Evolutionary conservation across 2,329 filamentous ascomycete species (phyloP).

Genomic region (Blumeria hordei): DNA sequence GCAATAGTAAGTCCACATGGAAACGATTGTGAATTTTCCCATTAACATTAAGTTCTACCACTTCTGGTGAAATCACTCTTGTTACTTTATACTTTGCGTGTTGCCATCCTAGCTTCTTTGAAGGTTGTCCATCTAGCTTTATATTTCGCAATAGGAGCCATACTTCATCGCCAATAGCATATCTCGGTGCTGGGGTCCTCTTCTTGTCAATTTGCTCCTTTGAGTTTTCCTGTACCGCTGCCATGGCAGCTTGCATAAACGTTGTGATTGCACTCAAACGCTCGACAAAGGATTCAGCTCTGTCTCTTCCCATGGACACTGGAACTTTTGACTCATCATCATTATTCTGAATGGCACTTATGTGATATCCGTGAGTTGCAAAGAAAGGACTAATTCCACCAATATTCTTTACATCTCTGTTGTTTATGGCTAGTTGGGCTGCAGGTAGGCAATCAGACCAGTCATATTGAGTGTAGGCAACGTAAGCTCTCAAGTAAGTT

Average conservation of each 20-base stretch:
- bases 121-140: not conserved
- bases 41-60: not conserved
- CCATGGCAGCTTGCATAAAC: not conserved
- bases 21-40: not conserved
- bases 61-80: not conserved
- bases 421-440: constrained; percentile 1
- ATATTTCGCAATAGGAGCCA: constrained; percentile 1
- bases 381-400: not conserved
- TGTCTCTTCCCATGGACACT: not conserved
- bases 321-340: not conserved
- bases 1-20: not conserved
- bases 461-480: not conserved
- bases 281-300: not conserved
- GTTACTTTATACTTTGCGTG: not conserved
- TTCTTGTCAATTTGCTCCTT: not conserved
- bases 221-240: not conserved
- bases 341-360: not conserved
- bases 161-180: not conserved
- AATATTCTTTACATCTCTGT: not conserved
- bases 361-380: not conserved
- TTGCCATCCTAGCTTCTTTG: not conserved
- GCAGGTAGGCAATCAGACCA: not conserved
- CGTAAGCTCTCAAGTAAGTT: not conserved
- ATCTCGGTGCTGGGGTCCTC: not conserved
- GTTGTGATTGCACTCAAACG: not conserved